Conservation (phyloP, 139 green algal genomes). For the Chlamydomonas schloesseri region DNA sequence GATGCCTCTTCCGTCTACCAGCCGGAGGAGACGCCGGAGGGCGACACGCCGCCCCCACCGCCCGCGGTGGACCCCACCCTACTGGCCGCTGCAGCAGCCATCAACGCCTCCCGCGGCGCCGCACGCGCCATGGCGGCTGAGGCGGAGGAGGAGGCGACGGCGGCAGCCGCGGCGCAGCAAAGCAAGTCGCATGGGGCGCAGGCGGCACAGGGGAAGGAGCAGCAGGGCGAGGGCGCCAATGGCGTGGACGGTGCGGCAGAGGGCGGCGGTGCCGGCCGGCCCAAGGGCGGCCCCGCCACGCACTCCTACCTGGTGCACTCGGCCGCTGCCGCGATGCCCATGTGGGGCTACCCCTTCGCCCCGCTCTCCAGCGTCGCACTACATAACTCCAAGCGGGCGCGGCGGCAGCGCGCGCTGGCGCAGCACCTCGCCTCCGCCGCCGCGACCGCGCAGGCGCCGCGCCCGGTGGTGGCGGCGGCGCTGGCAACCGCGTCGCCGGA, state of each 20-base stretch:
- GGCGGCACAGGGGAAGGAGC: background rate
- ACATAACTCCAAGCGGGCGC: conserved; percentile 57
- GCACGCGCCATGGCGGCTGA: too few relatives aligned
- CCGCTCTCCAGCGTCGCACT: conserved; percentile 44
- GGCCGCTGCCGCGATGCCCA: conserved; percentile 15
- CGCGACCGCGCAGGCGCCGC: conserved; percentile 28
- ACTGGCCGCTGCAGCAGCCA: background rate
- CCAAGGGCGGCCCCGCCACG: background rate
- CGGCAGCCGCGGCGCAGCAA: background rate
- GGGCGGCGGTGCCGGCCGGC: background rate
- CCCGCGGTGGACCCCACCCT: too few relatives aligned
- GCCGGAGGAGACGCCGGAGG: background rate
- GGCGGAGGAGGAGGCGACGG: background rate
- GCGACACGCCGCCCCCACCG: too few relatives aligned
- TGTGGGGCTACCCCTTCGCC: conserved; percentile 71
- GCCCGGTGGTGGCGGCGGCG: conserved; percentile 34
- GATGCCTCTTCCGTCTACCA: conserved; percentile 40
- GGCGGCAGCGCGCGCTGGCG: conserved; percentile 52
- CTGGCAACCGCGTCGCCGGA: background rate
- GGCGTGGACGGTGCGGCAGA: background rate
- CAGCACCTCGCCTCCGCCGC: conserved; percentile 30
- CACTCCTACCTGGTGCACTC: conserved; percentile 36
- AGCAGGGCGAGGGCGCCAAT: background rate
- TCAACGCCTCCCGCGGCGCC: background rate
- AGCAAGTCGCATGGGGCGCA: too few relatives aligned